Percentiles rank a stretch among this genome's conserved stretches.
Evolutionary conservation across 306 rosid species (phyloP).

Genomic region (Sphenostylis stenocarpa): DNA sequence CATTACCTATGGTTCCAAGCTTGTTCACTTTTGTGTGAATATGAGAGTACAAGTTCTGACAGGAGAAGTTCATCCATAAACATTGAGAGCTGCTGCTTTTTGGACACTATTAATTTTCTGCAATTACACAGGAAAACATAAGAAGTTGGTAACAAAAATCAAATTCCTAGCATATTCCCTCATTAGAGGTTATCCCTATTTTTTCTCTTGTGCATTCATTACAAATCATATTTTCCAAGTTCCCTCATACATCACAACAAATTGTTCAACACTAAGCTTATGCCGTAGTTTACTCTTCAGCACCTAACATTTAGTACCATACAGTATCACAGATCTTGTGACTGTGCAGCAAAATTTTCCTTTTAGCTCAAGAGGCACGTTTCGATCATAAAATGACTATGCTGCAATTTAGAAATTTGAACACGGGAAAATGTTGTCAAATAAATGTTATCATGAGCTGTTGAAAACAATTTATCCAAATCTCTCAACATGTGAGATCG

Average conservation of each 20-base stretch:
- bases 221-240: not conserved
- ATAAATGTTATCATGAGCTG: not conserved
- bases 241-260: not conserved
- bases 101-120: constrained; percentile 66
- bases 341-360: not conserved
- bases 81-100: constrained; percentile 41
- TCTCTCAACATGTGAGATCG: constrained; percentile 1
- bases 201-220: not conserved
- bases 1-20: constrained; percentile 86
- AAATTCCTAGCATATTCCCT: not conserved
- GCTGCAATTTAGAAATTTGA: not conserved
- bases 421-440: not conserved
- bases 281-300: not conserved
- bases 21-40: constrained; percentile 81
- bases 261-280: not conserved
- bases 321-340: not conserved
- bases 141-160: constrained; percentile 21
- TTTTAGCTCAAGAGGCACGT: not conserved
- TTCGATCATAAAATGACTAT: not conserved
- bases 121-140: constrained; percentile 5
- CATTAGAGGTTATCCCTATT: not conserved
- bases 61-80: constrained; percentile 67
- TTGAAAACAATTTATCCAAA: not conserved
- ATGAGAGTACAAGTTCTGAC: constrained; percentile 77
- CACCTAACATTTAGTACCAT: not conserved